Conservation (phyloP, 2,329 filamentous ascomycete species). For the Colletotrichum higginsianum region DNA sequence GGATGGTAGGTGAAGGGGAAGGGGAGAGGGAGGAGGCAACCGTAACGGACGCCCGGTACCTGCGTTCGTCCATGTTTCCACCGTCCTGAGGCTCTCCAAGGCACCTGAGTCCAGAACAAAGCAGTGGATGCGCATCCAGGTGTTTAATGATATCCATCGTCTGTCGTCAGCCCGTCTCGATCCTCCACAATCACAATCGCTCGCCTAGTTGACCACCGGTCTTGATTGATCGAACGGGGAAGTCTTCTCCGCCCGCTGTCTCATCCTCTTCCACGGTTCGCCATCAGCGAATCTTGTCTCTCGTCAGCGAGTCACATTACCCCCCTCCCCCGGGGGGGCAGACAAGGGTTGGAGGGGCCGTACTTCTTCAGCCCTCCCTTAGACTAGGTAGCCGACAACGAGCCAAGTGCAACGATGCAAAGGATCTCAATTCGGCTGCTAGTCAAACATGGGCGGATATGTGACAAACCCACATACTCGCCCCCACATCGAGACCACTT, state of each 20-base stretch:
- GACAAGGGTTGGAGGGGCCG: conserved; percentile 18
- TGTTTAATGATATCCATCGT: background rate
- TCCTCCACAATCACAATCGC: conserved; percentile 2
- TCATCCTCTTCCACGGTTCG: no score
- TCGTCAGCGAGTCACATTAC: conserved; percentile 27
- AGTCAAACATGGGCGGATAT: conserved; percentile 37
- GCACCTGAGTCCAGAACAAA: conserved; percentile 31
- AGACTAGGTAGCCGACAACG: conserved; percentile 20
- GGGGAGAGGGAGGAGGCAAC: no score
- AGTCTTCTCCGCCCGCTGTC: conserved; percentile 1
- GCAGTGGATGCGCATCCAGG: conserved; percentile 12
- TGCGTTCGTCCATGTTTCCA: conserved; percentile 24
- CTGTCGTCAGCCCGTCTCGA: conserved; percentile 16
- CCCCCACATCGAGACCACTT: conserved; percentile 16
- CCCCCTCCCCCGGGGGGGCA: background rate
- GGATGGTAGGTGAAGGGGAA: conserved; percentile 8
- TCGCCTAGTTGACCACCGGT: conserved; percentile 4
- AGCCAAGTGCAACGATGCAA: conserved; percentile 30
- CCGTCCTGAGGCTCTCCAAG: conserved; percentile 3
- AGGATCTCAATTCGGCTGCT: conserved; percentile 19
- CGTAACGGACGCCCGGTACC: background rate
- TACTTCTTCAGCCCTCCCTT: conserved; percentile 23
- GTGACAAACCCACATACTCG: conserved; percentile 20
- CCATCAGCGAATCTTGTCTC: conserved; percentile 12
- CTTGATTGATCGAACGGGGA: conserved; percentile 31